Base-by-base conservation (phyloP, 1,284 basidiomycete genomes). In the Caloboletus firmus region DNA sequence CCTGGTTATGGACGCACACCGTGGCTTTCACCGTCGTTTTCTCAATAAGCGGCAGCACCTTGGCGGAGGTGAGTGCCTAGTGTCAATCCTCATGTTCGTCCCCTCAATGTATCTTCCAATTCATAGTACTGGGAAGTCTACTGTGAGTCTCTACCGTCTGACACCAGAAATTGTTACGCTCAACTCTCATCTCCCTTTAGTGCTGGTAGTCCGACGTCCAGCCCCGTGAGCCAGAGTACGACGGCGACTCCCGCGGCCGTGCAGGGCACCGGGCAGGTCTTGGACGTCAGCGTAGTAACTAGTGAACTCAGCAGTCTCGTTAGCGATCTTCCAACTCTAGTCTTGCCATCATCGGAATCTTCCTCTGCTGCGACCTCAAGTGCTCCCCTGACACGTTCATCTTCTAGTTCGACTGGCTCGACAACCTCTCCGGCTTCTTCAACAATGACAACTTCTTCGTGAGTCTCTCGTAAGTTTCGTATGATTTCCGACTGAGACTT, bases 1-100 rank as follows among this genome's bases (percentile, higher is more conserved):
- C 34, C 62, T 59, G 32, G 58, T 52, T 15, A 64, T 73, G 64
- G 53, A 60, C 45, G 11, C 43, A 20, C 47, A 56, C 46, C 54
- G 51, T 54, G 58, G 37, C 49, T 48, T 59, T 34, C 58, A 65
- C 56, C 50, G 34, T 52, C 61, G 60, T 58, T 40, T 66, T 50
- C 51, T 58, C 40, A 46, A 20, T 45, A 68, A 61, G 57, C 70
- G 68, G 62, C 72, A 68, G 66, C 67, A 59, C 59, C 62, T 73
- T 53, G 18, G 52, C 15, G 62, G 59, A 52, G 59, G 72, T 70
- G 53, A 63, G 71, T 57, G n/a, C 22, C 13, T 52, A 4, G 8
- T 37, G 24, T 46, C 26, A 13, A 17, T 39, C 28, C 34, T 10
- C 20, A 36, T 34, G 12, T 18, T 26, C 15, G n/a, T 22, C 26